phyloP scores from a whole-genome alignment of 352 stramenopile species.

The Globisporangium orthogonon region DNA sequence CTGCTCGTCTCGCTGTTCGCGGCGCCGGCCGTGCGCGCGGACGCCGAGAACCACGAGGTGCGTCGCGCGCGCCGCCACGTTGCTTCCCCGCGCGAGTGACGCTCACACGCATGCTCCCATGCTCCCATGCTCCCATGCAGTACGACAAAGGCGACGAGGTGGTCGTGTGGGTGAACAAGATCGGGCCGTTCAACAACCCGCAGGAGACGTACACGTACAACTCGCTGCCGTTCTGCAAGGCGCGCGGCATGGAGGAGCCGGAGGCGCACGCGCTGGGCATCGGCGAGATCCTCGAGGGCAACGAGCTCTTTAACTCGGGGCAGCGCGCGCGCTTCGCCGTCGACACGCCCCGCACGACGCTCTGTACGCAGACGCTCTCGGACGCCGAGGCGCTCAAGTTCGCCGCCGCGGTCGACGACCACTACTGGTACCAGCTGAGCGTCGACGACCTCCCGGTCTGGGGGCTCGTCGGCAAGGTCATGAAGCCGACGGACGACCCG shows the following conservation, averaged over 20 bases:
- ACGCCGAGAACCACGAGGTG: conserved; percentile 63
- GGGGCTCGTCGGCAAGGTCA: conserved; percentile 97
- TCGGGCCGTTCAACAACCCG: conserved; percentile 95
- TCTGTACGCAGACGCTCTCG: conserved; percentile 69
- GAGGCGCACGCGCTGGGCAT: conserved; percentile 86
- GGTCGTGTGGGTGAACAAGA: conserved; percentile 97
- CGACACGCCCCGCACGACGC: conserved; percentile 50
- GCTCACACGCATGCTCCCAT: background rate
- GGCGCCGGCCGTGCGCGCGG: conserved; percentile 14
- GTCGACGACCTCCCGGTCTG: conserved; percentile 98
- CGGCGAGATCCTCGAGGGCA: conserved; percentile 94
- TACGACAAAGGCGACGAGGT: conserved; percentile 75
- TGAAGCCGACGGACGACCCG: conserved; percentile 83
- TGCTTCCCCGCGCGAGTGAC: background rate
- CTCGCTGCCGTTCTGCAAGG: conserved; percentile 96
- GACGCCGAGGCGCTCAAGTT: conserved; percentile 76
- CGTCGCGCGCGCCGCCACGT: background rate
- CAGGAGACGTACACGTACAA: conserved; percentile 99
- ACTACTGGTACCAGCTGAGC: conserved; percentile 99
- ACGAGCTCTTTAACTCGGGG: conserved; percentile 92
- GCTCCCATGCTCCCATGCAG: conserved; percentile 15
- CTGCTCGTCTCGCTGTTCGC: background rate
- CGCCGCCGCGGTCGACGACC: conserved; percentile 81
- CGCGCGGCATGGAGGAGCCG: conserved; percentile 76
- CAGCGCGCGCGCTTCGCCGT: conserved; percentile 77